phyloP scores from a whole-genome alignment of 345 rosid genomes.

The Lepidium africanum region DNA sequence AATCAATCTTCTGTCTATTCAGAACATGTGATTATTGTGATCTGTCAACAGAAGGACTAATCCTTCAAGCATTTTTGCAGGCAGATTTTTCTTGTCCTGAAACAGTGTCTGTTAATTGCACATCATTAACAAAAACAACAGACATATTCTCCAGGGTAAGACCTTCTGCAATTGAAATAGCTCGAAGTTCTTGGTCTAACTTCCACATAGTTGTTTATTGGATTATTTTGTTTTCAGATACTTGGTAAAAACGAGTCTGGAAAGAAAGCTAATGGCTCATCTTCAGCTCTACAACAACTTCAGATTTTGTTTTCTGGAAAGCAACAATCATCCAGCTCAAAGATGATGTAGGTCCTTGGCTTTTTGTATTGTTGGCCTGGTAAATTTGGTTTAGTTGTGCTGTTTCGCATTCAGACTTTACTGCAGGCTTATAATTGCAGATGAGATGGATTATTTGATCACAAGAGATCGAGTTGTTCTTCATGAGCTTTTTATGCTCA shows the following conservation, averaged over 20 bases:
- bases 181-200: not conserved
- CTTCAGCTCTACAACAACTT: conserved; percentile 54
- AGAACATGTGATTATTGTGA: not conserved
- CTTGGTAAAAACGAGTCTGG: conserved; percentile 32
- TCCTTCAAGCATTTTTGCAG: conserved; percentile 24
- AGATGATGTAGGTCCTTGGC: conserved; percentile 58
- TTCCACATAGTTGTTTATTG: conserved; percentile 10
- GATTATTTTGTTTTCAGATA: conserved; percentile 39
- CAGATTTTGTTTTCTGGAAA: conserved; percentile 55
- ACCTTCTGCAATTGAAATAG: not conserved
- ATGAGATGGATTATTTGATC: conserved; percentile 86
- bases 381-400: not conserved
- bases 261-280: conserved; percentile 32
- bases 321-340: conserved; percentile 33
- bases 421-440: conserved; percentile 71
- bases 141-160: conserved; percentile 78
- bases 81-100: conserved; percentile 46
- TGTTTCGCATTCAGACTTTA: not conserved
- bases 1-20: not conserved
- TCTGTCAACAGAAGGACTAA: not conserved
- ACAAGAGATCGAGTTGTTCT: conserved; percentile 80
- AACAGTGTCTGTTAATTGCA: conserved; percentile 57
- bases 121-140: conserved; percentile 54
- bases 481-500: conserved; percentile 90
- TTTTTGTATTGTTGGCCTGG: not conserved